Evolutionary conservation across 2,329 filamentous ascomycete species (phyloP), one percentile per base, ranked within the genome.

Genomic region (Monosporascus cannonballus): DNA sequence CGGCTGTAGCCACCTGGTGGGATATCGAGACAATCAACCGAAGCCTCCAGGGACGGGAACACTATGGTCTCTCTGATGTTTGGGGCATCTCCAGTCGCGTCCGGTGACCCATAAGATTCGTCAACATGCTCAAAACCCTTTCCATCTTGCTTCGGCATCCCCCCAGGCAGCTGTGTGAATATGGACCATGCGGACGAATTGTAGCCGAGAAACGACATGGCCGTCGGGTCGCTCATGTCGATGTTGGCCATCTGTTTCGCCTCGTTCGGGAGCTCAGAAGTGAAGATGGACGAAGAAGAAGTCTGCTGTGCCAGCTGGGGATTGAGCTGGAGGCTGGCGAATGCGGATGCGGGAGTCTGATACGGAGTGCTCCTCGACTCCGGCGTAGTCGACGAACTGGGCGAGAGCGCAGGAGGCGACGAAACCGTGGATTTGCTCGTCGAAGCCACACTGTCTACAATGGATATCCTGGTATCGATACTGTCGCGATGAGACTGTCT

Each of bases 231-330:
- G 27, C 48, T 63, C 57, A 69, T 63, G 30, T 68, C 66, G 14
- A 69, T 50, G 6, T 67, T 67, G 2, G 66, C 61, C 57, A 77
- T 63, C 71, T 73, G 71, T 58, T 70, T 74, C 2, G 71, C 68
- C 48, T 77, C 74, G 1, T 69, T 57, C 0, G 75, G 68, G 6
- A 77, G 58, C 54, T 75, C 70, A 0, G 72, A 60, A 0, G 74
- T 76, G 49, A 77, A 77, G 1, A 62, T 63, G 1, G 73, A 75
- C 1, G 56, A 55, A 2, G 42, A 25, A 6, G 58, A 57, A 1
- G 64, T 52, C 38, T 61, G 65, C 48, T 64, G 59, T 1, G 52
- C 54, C 2, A 63, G 44, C 24, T 68, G 65, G 2, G 60, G 58
- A 44, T 62, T 61, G n/a, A 65, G 59, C 53, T 47, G 64, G 44